Conservation (phyloP, 139 green algal genomes). For the Parachlorella kessleri region DNA sequence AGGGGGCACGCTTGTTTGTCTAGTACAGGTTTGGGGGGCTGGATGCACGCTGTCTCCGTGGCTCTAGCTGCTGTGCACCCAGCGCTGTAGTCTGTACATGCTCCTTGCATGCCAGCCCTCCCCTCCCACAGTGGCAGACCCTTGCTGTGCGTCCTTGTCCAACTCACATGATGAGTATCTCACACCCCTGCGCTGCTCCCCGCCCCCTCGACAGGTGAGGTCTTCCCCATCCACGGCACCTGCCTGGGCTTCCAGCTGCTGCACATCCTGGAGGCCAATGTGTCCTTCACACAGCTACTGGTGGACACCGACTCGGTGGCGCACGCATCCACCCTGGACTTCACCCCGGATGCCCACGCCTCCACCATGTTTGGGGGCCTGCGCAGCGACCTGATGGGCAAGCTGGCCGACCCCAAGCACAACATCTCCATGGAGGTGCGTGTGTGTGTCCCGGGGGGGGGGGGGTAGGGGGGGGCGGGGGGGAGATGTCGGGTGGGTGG, state of each 20-base stretch:
- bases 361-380: constrained; percentile 53
- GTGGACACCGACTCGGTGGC: constrained; percentile 75
- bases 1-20: no score
- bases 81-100: no score
- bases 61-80: no score
- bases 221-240: constrained; percentile 74
- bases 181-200: neutral
- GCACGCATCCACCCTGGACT: constrained; percentile 67
- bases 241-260: constrained; percentile 88
- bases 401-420: constrained; percentile 50
- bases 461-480: no score
- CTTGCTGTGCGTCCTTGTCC: no score
- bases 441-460: no score
- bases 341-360: constrained; percentile 22
- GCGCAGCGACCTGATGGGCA: constrained; percentile 48
- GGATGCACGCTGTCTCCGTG: no score
- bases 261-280: constrained; percentile 80
- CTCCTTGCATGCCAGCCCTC: no score
- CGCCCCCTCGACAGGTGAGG: constrained; percentile 31
- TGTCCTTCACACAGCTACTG: constrained; percentile 75
- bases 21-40: no score
- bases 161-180: no score
- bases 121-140: no score
- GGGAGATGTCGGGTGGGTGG: no score
- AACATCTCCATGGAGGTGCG: constrained; percentile 83